phyloP scores from a whole-genome alignment of 164 flowering plant genomes.

The Aristolochia fimbriata region DNA sequence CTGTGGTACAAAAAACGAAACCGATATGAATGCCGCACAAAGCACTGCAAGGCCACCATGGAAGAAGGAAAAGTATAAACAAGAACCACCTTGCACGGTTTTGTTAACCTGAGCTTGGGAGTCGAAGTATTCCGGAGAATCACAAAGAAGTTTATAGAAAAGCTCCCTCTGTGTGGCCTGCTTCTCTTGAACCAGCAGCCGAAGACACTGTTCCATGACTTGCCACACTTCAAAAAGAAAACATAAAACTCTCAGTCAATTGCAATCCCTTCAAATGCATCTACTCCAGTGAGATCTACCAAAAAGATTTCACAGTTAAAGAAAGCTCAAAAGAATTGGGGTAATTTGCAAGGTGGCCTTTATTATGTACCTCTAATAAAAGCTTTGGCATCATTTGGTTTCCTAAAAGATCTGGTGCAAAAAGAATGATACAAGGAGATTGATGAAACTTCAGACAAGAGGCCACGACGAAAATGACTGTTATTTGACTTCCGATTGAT shows the following conservation, averaged over 20 bases:
- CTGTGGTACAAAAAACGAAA: conserved; percentile 23
- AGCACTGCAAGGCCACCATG: not conserved
- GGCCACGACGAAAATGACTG: conserved; percentile 42
- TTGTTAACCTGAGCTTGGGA: conserved; percentile 69
- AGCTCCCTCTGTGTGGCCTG: conserved; percentile 86
- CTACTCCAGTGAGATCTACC: too few species aligned
- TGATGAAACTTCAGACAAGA: conserved; percentile 46
- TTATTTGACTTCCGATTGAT: conserved; percentile 47
- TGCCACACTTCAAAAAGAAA: conserved; percentile 58
- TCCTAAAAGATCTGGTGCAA: conserved; percentile 58
- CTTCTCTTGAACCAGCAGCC: conserved; percentile 60
- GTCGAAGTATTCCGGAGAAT: conserved; percentile 64
- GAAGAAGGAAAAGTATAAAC: conserved; percentile 1
- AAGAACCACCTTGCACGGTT: conserved; percentile 66
- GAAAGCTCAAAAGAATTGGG: not conserved
- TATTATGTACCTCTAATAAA: conserved; percentile 58
- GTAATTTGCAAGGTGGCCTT: not conserved
- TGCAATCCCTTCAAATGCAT: too few species aligned
- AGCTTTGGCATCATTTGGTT: conserved; percentile 54
- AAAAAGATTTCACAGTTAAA: too few species aligned
- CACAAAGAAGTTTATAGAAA: conserved; percentile 77
- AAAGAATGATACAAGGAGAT: conserved; percentile 65
- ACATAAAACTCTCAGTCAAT: too few species aligned
- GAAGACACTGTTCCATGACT: conserved; percentile 81
- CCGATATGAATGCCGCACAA: not conserved